Evolutionary conservation across 805 yeast genomes (phyloP).

Genomic region (Nakazawaea populi): DNA sequence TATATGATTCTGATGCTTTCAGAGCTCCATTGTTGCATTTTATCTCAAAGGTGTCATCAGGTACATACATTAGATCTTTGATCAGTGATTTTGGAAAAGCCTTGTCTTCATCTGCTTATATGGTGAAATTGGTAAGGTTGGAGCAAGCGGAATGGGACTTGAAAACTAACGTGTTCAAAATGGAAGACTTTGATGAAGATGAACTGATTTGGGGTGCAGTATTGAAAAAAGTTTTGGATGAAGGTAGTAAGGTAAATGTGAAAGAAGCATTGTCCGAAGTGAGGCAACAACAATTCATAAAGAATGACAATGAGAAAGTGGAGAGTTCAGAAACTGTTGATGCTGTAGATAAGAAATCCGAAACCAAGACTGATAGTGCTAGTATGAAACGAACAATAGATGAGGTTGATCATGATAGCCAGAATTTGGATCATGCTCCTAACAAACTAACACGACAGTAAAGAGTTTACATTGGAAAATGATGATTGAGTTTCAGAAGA

Average conservation of each 20-base stretch:
- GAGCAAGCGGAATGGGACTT: constrained; percentile 84
- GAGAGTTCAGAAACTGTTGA: neutral
- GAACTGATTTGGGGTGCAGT: constrained; percentile 70
- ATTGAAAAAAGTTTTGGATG: constrained; percentile 45
- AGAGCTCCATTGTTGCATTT: constrained; percentile 70
- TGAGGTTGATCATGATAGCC: constrained; percentile 2
- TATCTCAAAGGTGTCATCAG: constrained; percentile 80
- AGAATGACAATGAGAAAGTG: neutral
- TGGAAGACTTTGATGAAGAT: constrained; percentile 58
- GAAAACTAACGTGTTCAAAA: constrained; percentile 58
- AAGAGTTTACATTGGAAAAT: too few species aligned
- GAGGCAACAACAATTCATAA: constrained; percentile 8
- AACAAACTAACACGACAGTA: neutral
- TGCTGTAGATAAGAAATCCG: constrained; percentile 1
- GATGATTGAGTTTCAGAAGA: too few species aligned
- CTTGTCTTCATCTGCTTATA: constrained; percentile 74
- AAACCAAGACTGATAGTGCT: neutral
- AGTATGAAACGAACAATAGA: neutral
- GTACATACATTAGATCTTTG: constrained; percentile 88
- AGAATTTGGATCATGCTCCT: neutral
- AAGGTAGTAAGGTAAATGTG: constrained; percentile 34
- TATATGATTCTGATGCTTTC: constrained; percentile 29
- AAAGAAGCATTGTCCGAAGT: constrained; percentile 30
- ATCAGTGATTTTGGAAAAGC: constrained; percentile 86
- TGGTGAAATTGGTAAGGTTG: constrained; percentile 73